These are phyloP conservation scores for Suillus subalutaceus DNA, from an alignment of 768 basidiomycete species.

Conservation along the genomic window DNA sequence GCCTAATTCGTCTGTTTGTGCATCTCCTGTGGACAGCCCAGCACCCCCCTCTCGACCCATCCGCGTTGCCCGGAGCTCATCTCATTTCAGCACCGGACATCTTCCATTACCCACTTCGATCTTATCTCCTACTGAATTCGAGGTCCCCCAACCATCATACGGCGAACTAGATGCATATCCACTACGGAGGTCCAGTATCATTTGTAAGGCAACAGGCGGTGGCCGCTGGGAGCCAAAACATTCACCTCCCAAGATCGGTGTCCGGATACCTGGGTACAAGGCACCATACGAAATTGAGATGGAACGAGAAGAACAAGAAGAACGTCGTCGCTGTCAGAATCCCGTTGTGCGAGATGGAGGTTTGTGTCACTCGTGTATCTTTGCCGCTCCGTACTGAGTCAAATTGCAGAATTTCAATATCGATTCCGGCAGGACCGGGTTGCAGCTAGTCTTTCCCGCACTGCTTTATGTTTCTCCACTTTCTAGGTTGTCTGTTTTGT, in stretches of 20 bases:
- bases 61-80: slow-evolving; percentile 30
- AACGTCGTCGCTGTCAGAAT: slow-evolving; percentile 51
- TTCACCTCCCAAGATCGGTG: slow-evolving; percentile 39
- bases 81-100: slow-evolving; percentile 30
- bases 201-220: slow-evolving; percentile 80
- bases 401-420: slow-evolving; percentile 59
- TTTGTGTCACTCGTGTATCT: slow-evolving; percentile 16
- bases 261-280: slow-evolving; percentile 68
- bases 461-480: slow-evolving; percentile 59
- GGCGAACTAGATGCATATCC: slow-evolving; percentile 80
- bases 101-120: slow-evolving; percentile 29
- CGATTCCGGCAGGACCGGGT: slow-evolving; percentile 56
- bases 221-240: slow-evolving; percentile 80
- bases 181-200: slow-evolving; percentile 60
- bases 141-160: slow-evolving; percentile 48
- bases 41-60: slow-evolving; percentile 21
- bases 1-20: slow-evolving; percentile 38
- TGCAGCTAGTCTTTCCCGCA: slow-evolving; percentile 44
- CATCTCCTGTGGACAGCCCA: slow-evolving; percentile 33
- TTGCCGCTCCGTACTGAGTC: slow-evolving; percentile 11
- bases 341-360: slow-evolving; percentile 68
- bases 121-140: slow-evolving; percentile 28
- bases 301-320: slow-evolving; percentile 65
- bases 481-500: slow-evolving; percentile 43
- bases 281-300: slow-evolving; percentile 70